These are phyloP conservation scores for Termitomyces sp. DNA, from an alignment of 768 basidiomycete species.

Conservation along the genomic window DNA sequence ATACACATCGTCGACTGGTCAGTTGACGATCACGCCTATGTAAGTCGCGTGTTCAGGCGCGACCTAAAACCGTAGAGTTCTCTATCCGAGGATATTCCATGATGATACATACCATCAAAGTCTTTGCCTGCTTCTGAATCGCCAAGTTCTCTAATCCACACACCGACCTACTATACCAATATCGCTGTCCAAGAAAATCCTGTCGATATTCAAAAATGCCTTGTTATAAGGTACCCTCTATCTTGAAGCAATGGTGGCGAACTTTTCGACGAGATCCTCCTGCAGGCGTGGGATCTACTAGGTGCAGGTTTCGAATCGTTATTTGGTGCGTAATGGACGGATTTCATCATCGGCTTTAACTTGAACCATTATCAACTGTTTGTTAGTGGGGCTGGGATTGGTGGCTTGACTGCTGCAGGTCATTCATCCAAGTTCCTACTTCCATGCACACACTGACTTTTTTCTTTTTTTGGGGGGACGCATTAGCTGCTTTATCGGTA, in stretches of 20 bases:
- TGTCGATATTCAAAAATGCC: constrained; percentile 35
- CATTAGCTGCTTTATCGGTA: constrained; percentile 35
- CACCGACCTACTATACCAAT: constrained; percentile 17
- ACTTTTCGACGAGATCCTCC: constrained; percentile 4
- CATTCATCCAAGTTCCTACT: too few species aligned
- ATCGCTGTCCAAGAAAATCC: constrained; percentile 39
- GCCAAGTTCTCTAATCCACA: constrained; percentile 32
- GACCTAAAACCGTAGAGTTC: constrained; percentile 43
- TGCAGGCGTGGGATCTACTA: constrained; percentile 21
- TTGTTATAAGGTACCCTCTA: constrained; percentile 9
- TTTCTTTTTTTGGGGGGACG: too few species aligned
- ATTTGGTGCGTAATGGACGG: constrained; percentile 38
- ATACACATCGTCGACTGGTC: constrained; percentile 7
- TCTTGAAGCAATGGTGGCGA: constrained; percentile 8
- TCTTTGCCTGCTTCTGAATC: constrained; percentile 18
- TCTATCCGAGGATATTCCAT: constrained; percentile 23
- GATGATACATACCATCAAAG: constrained; percentile 21
- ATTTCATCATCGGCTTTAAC: constrained; percentile 13
- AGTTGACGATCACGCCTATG: constrained; percentile 10
- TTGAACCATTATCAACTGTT: constrained; percentile 7
- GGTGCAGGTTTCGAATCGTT: constrained; percentile 40
- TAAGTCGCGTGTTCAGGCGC: constrained; percentile 12
- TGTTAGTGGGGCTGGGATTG: constrained; percentile 49
- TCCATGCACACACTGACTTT: background rate
- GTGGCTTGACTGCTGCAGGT: constrained; percentile 41